Percentiles rank a stretch among this genome's conserved stretches.
phyloP scores from a whole-genome alignment of 257 asterid species.

The Forsythia suspensa region DNA sequence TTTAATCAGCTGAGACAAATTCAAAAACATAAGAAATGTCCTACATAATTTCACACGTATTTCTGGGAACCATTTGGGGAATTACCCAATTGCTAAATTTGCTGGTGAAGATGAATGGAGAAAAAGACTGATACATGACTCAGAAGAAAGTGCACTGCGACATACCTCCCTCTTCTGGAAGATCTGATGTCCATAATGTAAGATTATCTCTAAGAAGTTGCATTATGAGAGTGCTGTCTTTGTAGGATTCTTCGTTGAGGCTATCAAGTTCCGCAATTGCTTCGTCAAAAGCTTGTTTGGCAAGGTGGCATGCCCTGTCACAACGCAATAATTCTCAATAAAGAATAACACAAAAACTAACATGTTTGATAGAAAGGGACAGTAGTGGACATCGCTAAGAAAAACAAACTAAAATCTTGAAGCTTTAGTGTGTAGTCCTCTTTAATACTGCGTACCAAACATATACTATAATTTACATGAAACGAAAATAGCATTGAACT shows the following conservation, averaged over 20 bases:
- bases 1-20: no score
- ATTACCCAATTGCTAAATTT: no score
- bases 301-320: conserved; percentile 78
- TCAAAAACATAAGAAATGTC: no score
- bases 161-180: conserved; percentile 74
- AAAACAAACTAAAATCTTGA: background rate
- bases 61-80: background rate
- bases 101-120: background rate
- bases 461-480: background rate
- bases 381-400: background rate
- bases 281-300: conserved; percentile 62
- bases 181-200: conserved; percentile 72
- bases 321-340: conserved; percentile 12
- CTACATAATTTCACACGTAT: background rate
- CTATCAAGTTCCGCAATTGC: conserved; percentile 79
- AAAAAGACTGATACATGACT: background rate
- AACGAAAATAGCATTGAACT: background rate
- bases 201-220: conserved; percentile 79
- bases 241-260: conserved; percentile 69
- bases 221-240: conserved; percentile 81
- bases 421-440: background rate
- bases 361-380: background rate
- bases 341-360: background rate
- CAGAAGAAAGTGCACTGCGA: background rate
- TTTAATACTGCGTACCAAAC: background rate